Base-by-base conservation (phyloP, 148 eudicot species). In the Camellia sinensis region DNA sequence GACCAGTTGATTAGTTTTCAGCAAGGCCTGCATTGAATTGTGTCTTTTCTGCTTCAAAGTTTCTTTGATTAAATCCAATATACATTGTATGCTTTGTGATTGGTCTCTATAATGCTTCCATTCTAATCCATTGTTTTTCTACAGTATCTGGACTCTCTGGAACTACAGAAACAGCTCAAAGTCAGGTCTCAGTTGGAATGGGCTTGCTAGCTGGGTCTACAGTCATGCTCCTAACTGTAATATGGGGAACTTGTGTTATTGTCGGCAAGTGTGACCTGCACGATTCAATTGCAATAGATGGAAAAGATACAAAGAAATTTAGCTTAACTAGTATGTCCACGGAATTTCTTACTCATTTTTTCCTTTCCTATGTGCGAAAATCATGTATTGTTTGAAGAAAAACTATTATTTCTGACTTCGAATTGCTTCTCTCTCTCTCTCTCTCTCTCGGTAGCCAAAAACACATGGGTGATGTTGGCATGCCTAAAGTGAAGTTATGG, bases 201-300 rank as follows among this genome's bases (percentile, higher is more conserved):
- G 92, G 92, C 21, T 81, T 87, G 80, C 84, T 90, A 63, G 92
- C 90, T 73, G 90, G 92, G 13, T 88, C 92, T 37, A 90, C 92
- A 2, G 89, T 88, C 46, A 88, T 90, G 90, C 86, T 85, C 45
- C 83, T 90, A 15, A 88, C 90, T 13, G 63, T 86, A 50, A 78
- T 88, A 71, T 90, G 92, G 92, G 92, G 92, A 67, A 81, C 88
- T 57, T 90, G 92, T 71, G 77, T 88, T 46, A n/a, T 90, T 21
- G 83, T 82, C 72, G 92, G 92, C 76, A 90, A 88, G 81, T 90
- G 92, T 62, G 90, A 90, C 81, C 8, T 90, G 59, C 54, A 81
- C 45, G 62, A 71, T 62, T 60, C 76, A 60, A 18, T 67, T 77
- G 90, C 92, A 52, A 13, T 79, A 44, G 92, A 89, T 81, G 81